Base-by-base conservation (phyloP, 2,329 filamentous ascomycete genomes). In the Monosporascus sp. region DNA sequence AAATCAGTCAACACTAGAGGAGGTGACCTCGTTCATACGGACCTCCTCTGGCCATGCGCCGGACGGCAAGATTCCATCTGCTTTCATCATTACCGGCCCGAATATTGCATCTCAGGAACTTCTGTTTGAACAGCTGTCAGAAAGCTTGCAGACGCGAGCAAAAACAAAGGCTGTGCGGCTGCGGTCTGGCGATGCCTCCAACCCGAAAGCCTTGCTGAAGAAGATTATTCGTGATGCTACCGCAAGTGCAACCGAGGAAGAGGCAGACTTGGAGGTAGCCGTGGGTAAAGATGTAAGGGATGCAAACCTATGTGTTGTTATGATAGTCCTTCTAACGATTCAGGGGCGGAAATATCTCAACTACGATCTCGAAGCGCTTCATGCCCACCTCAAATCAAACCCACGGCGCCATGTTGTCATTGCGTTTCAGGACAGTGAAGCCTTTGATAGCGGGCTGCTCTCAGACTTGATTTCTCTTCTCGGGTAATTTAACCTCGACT, bases 381-480 rank as follows among this genome's bases (percentile, higher is more conserved):
- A 84, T 55, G 77, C 81, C 25, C 84, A 81, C 67, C 74, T 84
- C 15, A 76, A 75, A 54, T 72, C 75, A 8, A 77, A 79, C 38
- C 67, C 70, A 24, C 78, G 78, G 31, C 70, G 79, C 41, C 82
- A 83, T 59, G 79, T 93, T 9, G 79, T 90, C 49, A 74, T 95
- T 48, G 83, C 86, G 0, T 84, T 94, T 54, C 86, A 91, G 66
- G 89, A 94, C 63, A 90, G 88, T 57, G 90, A 94, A 69, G 89
- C 86, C 0, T 92, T 94, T 64, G 89, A 92, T 60, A 82, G 82
- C 47, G 73, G 74, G 31, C 70, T 94, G n/a, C 72, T 95, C 14
- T 84, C 84, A 1, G 88, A 93, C 53, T 65, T 90, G 37, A 79
- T 93, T 46, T 75, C 78, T 38, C 76, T 92, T 5, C 78, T 93